phyloP scores from a whole-genome alignment of 495 filamentous ascomycete genomes.

The Chaetomidium leptoderma region DNA sequence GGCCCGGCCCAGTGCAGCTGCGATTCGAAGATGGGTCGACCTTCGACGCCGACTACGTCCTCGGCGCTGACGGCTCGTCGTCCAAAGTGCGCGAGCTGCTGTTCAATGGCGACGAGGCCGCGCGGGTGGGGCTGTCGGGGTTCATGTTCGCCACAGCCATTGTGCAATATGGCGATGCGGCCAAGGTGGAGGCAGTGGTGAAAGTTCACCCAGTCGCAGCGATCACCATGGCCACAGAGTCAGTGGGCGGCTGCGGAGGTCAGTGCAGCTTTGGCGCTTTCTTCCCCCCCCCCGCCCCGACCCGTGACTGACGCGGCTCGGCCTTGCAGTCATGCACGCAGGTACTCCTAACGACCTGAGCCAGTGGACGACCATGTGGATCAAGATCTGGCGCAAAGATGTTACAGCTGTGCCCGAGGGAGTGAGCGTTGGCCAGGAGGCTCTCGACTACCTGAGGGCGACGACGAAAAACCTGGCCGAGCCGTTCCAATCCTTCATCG shows the following conservation, averaged over 20 bases:
- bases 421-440: conserved; percentile 16
- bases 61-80: conserved; percentile 49
- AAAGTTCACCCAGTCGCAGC: conserved; percentile 28
- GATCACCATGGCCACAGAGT: conserved; percentile 27
- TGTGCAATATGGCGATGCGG: conserved; percentile 31
- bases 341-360: conserved; percentile 32
- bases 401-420: conserved; percentile 17
- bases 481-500: conserved; percentile 38
- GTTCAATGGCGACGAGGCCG: conserved; percentile 33
- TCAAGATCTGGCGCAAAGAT: conserved; percentile 33
- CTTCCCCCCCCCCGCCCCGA: too few species aligned
- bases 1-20: conserved; percentile 48
- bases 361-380: conserved; percentile 37
- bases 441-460: conserved; percentile 40
- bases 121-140: conserved; percentile 26
- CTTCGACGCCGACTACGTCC: conserved; percentile 29
- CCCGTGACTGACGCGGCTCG: neutral
- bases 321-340: conserved; percentile 19
- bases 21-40: conserved; percentile 61
- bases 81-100: conserved; percentile 39
- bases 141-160: conserved; percentile 29
- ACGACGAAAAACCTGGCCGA: conserved; percentile 34
- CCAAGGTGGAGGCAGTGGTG: conserved; percentile 31
- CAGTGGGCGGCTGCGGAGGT: conserved; percentile 20
- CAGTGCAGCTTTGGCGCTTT: neutral